These are phyloP conservation scores for Penicillium egyptiacum DNA, from an alignment of 495 filamentous ascomycete species.

Conservation along the genomic window DNA sequence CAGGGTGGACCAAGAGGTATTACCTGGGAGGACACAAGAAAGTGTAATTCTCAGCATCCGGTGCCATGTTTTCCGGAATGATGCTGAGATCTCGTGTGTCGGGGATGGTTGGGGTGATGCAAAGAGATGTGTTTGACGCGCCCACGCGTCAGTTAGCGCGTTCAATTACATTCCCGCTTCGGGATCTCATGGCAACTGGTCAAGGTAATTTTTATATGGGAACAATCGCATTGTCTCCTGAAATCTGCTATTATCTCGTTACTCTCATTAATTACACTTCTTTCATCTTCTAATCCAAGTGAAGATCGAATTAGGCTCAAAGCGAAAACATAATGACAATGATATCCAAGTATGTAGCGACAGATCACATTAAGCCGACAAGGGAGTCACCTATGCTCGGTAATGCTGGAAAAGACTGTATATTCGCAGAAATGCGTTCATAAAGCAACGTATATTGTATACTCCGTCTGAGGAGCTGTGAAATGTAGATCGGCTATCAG, in stretches of 20 bases:
- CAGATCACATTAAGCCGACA: background rate
- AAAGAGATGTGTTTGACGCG: constrained; percentile 20
- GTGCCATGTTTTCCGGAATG: constrained; percentile 26
- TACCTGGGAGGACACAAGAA: constrained; percentile 44
- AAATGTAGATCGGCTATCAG: constrained; percentile 5
- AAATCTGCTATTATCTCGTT: background rate
- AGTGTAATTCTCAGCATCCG: constrained; percentile 27
- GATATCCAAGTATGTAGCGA: background rate
- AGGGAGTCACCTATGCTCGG: background rate
- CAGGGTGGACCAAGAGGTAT: constrained; percentile 4
- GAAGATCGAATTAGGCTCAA: background rate
- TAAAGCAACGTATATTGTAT: background rate
- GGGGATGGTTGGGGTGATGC: constrained; percentile 12
- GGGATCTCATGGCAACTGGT: constrained; percentile 9
- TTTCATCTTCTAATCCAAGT: background rate
- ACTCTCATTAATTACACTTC: background rate
- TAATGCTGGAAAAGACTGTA: background rate
- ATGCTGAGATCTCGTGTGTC: constrained; percentile 9
- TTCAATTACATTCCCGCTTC: constrained; percentile 35
- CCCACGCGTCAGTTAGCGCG: constrained; percentile 28
- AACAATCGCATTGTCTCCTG: background rate
- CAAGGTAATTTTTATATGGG: background rate
- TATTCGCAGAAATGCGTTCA: background rate
- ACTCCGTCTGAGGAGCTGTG: background rate
- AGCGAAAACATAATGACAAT: background rate